Evolutionary conservation across 768 basidiomycete genomes (phyloP).

Genomic region (Postia placenta): DNA sequence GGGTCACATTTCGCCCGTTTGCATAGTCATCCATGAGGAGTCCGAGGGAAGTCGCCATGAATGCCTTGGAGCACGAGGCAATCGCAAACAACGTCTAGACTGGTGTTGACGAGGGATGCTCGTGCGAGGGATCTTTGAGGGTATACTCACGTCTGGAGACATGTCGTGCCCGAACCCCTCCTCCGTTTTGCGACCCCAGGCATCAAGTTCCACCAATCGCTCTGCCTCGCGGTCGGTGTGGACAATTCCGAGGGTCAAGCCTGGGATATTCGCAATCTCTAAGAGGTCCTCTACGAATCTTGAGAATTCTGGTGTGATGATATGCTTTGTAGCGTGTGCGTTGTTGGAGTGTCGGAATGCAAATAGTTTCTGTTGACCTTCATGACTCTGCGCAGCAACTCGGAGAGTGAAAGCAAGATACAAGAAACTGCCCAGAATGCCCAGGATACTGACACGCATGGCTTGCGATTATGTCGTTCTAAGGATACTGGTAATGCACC

Average conservation of each 20-base stretch:
- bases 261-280: constrained; percentile 7
- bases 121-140: background rate
- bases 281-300: constrained; percentile 8
- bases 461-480: too few species aligned
- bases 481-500: too few species aligned
- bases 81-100: constrained; percentile 26
- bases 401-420: too few species aligned
- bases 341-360: too few species aligned
- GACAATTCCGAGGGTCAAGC: constrained; percentile 12
- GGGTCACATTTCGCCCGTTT: constrained; percentile 19
- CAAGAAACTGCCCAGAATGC: background rate
- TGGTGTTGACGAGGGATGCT: background rate
- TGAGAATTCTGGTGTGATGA: constrained; percentile 7
- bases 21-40: constrained; percentile 28
- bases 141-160: constrained; percentile 15
- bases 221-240: constrained; percentile 4
- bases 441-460: too few species aligned
- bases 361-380: too few species aligned
- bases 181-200: constrained; percentile 13
- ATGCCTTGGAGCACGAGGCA: constrained; percentile 28
- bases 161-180: constrained; percentile 10
- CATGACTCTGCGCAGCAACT: too few species aligned
- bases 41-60: constrained; percentile 20
- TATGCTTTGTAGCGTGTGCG: background rate
- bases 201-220: constrained; percentile 6